phyloP scores from a whole-genome alignment of 2,329 filamentous ascomycete species.

The Metarhizium sp. region DNA sequence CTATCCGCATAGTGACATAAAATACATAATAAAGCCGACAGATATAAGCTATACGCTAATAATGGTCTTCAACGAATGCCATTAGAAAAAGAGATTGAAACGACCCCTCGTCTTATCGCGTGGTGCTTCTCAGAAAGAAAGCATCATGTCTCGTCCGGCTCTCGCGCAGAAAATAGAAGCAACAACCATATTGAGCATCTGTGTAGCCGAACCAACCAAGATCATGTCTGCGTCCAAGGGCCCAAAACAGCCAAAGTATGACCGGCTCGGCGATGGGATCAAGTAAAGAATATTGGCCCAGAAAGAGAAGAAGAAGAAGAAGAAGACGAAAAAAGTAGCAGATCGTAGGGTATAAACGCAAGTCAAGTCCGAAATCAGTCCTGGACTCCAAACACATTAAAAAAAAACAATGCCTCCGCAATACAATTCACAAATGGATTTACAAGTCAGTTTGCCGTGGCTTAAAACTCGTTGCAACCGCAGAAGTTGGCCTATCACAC shows the following conservation, averaged over 20 bases:
- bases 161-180: neutral
- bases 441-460: neutral
- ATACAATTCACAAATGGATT: neutral
- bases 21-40: slow-evolving; percentile 1
- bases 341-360: slow-evolving; percentile 8
- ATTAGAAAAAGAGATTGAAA: neutral
- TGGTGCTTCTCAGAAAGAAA: neutral
- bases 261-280: no score
- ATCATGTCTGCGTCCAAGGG: neutral
- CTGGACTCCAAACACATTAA: slow-evolving; percentile 8
- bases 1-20: slow-evolving; percentile 1
- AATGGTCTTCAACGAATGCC: neutral
- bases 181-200: neutral
- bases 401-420: neutral
- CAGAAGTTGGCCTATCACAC: slow-evolving; percentile 8
- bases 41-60: slow-evolving; percentile 1
- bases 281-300: neutral
- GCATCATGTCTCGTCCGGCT: neutral
- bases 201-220: neutral
- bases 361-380: slow-evolving; percentile 6
- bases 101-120: neutral
- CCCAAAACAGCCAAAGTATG: no score
- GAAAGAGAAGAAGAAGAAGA: neutral
- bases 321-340: slow-evolving; percentile 3
- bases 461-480: neutral